A percentile compares a stretch with the other conserved stretches of the same genome.
phyloP scores from a whole-genome alignment of 495 filamentous ascomycete species.

The Viridothelium virens region DNA sequence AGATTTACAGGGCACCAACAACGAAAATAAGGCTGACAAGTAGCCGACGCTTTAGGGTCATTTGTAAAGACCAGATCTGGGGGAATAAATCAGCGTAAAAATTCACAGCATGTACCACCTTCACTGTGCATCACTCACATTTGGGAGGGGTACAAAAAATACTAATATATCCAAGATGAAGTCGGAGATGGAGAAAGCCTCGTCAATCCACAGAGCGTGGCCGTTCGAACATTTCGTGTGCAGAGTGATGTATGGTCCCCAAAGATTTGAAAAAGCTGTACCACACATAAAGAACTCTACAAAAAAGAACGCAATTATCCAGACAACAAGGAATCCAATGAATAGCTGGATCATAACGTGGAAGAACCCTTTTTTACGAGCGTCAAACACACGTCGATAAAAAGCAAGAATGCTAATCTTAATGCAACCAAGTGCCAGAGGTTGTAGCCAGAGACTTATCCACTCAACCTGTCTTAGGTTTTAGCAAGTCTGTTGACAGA shows the following conservation, averaged over 20 bases:
- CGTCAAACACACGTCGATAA: not conserved
- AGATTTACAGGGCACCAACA: not conserved
- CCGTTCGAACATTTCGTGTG: not conserved
- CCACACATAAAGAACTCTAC: not conserved
- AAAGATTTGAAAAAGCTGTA: not conserved
- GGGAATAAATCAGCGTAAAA: not conserved
- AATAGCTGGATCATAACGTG: not conserved
- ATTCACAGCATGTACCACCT: not conserved
- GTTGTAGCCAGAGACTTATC: not conserved
- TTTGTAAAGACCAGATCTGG: not conserved
- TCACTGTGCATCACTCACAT: not conserved
- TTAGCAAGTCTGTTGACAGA: not conserved
- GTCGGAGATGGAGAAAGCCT: not conserved
- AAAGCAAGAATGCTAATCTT: not conserved
- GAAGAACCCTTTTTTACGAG: not conserved
- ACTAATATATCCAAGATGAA: not conserved
- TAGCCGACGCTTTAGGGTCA: not conserved
- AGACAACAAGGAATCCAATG: not conserved
- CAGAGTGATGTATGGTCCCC: not conserved
- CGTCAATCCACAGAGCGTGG: not conserved
- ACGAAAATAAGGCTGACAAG: not conserved
- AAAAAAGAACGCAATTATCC: not conserved
- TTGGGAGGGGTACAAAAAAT: not conserved
- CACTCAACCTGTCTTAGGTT: not conserved
- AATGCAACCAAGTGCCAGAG: not conserved